Evolutionary conservation across 108 stramenopile species (phyloP).

Genomic region (Bacterosira constricta): DNA sequence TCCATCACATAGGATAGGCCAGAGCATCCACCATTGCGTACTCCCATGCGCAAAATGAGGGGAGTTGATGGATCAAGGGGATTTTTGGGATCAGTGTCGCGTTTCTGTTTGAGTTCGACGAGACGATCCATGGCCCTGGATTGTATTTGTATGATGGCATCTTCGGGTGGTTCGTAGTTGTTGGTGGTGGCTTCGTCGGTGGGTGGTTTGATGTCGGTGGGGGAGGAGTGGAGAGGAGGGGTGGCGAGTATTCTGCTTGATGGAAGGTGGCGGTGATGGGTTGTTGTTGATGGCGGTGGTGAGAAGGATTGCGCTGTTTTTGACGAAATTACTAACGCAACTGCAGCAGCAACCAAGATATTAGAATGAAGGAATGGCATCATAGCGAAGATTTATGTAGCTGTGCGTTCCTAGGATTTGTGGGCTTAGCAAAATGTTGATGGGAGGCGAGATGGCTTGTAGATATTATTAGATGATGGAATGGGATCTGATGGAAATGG

Average conservation of each 20-base stretch:
- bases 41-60: slow-evolving; percentile 93
- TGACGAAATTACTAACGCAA: background rate
- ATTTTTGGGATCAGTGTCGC: slow-evolving; percentile 41
- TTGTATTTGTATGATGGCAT: slow-evolving; percentile 76
- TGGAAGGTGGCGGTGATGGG: background rate
- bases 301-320: background rate
- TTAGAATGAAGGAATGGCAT: too few relatives aligned
- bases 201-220: slow-evolving; percentile 15
- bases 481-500: too few relatives aligned
- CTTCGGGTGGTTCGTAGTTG: slow-evolving; percentile 66
- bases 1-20: slow-evolving; percentile 96
- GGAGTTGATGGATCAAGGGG: slow-evolving; percentile 26
- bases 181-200: background rate
- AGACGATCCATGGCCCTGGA: slow-evolving; percentile 84
- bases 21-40: slow-evolving; percentile 93
- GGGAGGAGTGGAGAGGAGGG: slow-evolving; percentile 5
- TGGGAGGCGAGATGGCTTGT: too few relatives aligned
- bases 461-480: too few relatives aligned
- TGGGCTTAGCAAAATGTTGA: too few relatives aligned
- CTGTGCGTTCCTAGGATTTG: too few relatives aligned
- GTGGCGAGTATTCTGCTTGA: background rate
- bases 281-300: background rate
- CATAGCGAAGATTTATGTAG: too few relatives aligned
- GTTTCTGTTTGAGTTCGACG: slow-evolving; percentile 72
- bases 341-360: background rate